Evolutionary conservation across 1,284 basidiomycete species (phyloP).

Genomic region (Kalmanozyma brasiliensis): DNA sequence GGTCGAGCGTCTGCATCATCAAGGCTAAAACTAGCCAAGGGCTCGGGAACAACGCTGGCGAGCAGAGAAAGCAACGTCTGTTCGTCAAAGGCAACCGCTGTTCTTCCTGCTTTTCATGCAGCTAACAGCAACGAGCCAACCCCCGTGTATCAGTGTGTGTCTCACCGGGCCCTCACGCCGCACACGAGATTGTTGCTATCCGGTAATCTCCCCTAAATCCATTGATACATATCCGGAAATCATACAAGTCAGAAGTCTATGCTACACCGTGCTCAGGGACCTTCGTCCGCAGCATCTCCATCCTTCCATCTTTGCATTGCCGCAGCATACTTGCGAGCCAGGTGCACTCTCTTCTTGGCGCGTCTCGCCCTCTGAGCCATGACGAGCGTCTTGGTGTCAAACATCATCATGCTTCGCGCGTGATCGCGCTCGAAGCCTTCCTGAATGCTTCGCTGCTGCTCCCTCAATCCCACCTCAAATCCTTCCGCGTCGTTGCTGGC

Average conservation of each 20-base stretch:
- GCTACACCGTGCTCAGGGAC: too few relatives aligned
- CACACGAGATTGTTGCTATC: too few relatives aligned
- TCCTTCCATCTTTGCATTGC: slow-evolving; percentile 20
- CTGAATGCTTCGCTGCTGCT: slow-evolving; percentile 11
- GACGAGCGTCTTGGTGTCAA: slow-evolving; percentile 47
- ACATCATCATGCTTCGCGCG: slow-evolving; percentile 43
- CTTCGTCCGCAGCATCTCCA: background rate
- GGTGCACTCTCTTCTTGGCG: slow-evolving; percentile 34
- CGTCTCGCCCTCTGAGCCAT: slow-evolving; percentile 51
- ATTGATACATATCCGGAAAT: too few relatives aligned
- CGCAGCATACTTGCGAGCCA: slow-evolving; percentile 19
- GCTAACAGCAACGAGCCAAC: too few relatives aligned
- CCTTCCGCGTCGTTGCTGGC: slow-evolving; percentile 1
- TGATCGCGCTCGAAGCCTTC: slow-evolving; percentile 49
- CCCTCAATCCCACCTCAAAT: slow-evolving; percentile 9
- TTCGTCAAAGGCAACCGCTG: background rate
- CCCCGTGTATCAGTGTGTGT: background rate
- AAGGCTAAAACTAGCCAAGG: too few relatives aligned
- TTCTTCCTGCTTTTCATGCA: too few relatives aligned
- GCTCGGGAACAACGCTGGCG: too few relatives aligned
- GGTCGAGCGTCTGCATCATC: too few relatives aligned
- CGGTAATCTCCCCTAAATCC: too few relatives aligned
- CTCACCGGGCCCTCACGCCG: too few relatives aligned
- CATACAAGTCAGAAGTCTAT: too few relatives aligned
- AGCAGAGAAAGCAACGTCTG: too few relatives aligned